These are phyloP conservation scores for Skeletonema grethae DNA, from an alignment of 108 stramenopile genomes.

Conservation along the genomic window DNA sequence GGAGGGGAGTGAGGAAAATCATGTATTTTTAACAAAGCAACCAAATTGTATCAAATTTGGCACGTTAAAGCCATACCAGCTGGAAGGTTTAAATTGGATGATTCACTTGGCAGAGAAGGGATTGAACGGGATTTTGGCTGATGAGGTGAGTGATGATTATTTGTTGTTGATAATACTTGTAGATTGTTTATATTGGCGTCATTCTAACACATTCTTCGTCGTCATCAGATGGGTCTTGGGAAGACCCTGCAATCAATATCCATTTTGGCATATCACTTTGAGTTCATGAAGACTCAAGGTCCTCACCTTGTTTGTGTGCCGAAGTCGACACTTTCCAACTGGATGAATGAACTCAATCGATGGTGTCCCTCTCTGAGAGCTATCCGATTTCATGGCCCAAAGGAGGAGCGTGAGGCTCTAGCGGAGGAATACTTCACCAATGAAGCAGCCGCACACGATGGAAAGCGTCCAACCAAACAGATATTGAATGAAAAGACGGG, in stretches of 20 bases:
- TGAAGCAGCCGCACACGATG: slow-evolving; percentile 81
- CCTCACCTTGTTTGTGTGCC: slow-evolving; percentile 97
- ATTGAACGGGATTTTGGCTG: slow-evolving; percentile 95
- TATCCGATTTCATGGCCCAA: slow-evolving; percentile 91
- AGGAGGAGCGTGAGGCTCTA: slow-evolving; percentile 84
- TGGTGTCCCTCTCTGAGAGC: slow-evolving; percentile 94
- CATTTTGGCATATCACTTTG: slow-evolving; percentile 88
- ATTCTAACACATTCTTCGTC: neutral
- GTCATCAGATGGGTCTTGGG: slow-evolving; percentile 76
- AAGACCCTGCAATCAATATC: slow-evolving; percentile 98
- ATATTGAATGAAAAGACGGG: slow-evolving; percentile 62
- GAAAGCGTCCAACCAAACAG: slow-evolving; percentile 71
- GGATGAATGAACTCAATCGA: slow-evolving; percentile 96
- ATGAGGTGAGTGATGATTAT: slow-evolving; percentile 87
- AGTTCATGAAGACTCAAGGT: slow-evolving; percentile 70
- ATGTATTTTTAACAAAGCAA: slow-evolving; percentile 88
- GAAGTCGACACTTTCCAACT: slow-evolving; percentile 97
- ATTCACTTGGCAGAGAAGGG: slow-evolving; percentile 93
- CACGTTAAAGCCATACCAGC: slow-evolving; percentile 90
- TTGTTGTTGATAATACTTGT: slow-evolving; percentile 13
- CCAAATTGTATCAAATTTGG: slow-evolving; percentile 89
- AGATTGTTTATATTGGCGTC: slow-evolving; percentile 1
- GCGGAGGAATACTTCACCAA: slow-evolving; percentile 77
- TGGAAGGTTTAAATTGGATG: slow-evolving; percentile 98
- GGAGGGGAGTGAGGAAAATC: slow-evolving; percentile 40